These are phyloP conservation scores for Pythium guiyangense DNA, from an alignment of 352 stramenopile genomes.

Conservation along the genomic window DNA sequence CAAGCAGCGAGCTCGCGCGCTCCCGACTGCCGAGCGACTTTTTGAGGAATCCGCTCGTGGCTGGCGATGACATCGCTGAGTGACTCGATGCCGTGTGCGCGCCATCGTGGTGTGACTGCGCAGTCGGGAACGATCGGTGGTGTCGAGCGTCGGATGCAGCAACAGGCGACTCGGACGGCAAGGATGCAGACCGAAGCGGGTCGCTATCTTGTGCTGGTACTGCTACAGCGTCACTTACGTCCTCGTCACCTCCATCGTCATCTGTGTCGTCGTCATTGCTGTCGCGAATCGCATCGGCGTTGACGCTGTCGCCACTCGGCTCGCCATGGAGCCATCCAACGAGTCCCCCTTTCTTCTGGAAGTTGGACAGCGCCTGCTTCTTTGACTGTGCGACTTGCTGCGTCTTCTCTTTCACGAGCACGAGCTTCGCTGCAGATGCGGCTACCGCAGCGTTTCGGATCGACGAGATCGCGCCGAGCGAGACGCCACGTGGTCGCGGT, in stretches of 20 bases:
- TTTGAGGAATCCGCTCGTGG: not conserved
- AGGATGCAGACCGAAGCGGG: not conserved
- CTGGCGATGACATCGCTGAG: no score
- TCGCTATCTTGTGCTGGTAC: not conserved
- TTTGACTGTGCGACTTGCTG: slow-evolving; percentile 27
- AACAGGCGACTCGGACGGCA: not conserved
- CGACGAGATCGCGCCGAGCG: slow-evolving; percentile 3
- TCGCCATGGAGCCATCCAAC: slow-evolving; percentile 66
- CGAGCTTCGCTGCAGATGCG: slow-evolving; percentile 7
- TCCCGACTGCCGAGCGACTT: slow-evolving; percentile 6
- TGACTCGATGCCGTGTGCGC: not conserved
- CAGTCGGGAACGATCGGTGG: slow-evolving; percentile 4
- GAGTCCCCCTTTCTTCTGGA: slow-evolving; percentile 61
- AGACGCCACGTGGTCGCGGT: not conserved
- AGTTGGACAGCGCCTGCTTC: slow-evolving; percentile 36
- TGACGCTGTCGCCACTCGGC: not conserved
- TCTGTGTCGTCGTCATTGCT: not conserved
- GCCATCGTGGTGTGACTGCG: not conserved
- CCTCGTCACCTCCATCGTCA: not conserved
- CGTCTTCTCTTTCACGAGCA: slow-evolving; percentile 39
- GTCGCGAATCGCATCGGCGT: slow-evolving; percentile 1
- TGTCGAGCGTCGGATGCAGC: not conserved
- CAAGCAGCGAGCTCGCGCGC: slow-evolving; percentile 6
- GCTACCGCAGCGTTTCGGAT: slow-evolving; percentile 9
- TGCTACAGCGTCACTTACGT: not conserved